Conservation (phyloP, 1,284 basidiomycete genomes). For the Flammula alnicola region DNA sequence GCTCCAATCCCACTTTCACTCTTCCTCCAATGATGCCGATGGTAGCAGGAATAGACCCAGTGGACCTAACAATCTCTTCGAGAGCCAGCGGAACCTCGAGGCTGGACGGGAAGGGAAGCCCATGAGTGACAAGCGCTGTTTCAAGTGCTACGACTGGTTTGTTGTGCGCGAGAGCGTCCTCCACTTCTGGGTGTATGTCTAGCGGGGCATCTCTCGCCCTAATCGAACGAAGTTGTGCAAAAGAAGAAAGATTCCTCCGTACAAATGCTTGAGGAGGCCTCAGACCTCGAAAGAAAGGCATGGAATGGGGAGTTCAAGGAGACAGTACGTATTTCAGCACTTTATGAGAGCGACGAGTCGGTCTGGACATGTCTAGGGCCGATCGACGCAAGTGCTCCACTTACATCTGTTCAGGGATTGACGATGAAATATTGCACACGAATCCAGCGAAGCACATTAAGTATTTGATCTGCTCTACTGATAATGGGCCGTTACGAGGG, state of each 20-base stretch:
- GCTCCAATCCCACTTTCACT: conserved; percentile 84
- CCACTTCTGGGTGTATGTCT: conserved; percentile 77
- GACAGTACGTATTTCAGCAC: no score
- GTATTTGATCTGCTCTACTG: conserved; percentile 30
- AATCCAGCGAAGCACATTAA: conserved; percentile 28
- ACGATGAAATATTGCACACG: no score
- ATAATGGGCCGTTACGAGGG: conserved; percentile 36
- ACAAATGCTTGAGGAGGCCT: conserved; percentile 5
- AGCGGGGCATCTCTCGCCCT: conserved; percentile 44
- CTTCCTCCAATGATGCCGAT: conserved; percentile 86
- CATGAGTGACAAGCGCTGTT: conserved; percentile 93
- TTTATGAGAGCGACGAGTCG: no score
- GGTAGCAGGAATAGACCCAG: conserved; percentile 87
- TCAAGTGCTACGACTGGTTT: conserved; percentile 78
- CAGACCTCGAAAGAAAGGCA: conserved; percentile 17
- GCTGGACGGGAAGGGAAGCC: conserved; percentile 84
- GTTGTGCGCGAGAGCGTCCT: conserved; percentile 68
- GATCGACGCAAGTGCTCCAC: no score
- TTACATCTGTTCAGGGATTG: no score
- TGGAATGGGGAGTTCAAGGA: no score
- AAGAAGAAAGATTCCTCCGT: conserved; percentile 24
- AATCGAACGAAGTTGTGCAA: conserved; percentile 19
- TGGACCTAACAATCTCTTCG: conserved; percentile 79
- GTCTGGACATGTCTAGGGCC: no score
- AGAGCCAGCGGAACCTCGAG: conserved; percentile 75